Evolutionary conservation across 352 stramenopile genomes (phyloP).

Genomic region (Aphanomyces cochlioides): DNA sequence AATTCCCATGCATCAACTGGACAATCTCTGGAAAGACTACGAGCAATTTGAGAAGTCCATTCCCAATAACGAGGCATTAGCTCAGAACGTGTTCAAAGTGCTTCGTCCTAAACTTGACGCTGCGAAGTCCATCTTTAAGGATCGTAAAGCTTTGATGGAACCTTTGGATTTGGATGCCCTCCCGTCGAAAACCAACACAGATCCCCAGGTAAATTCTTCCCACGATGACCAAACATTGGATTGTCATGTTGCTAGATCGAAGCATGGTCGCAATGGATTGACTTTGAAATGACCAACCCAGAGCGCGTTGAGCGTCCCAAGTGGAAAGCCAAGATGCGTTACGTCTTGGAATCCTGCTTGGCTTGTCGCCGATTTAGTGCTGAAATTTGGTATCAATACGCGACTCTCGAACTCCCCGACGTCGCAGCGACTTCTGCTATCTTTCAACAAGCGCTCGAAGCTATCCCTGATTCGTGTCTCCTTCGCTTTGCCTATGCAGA

Average conservation of each 20-base stretch:
- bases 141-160: constrained; percentile 83
- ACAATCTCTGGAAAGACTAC: constrained; percentile 82
- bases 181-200: constrained; percentile 36
- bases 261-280: constrained; percentile 73
- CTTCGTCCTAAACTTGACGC: constrained; percentile 82
- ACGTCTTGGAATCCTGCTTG: constrained; percentile 78
- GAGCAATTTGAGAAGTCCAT: constrained; percentile 86
- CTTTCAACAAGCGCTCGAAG: constrained; percentile 71
- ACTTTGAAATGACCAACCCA: constrained; percentile 73
- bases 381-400: constrained; percentile 85
- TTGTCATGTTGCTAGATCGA: constrained; percentile 45
- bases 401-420: constrained; percentile 76
- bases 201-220: constrained; percentile 17
- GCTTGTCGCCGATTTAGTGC: constrained; percentile 71
- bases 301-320: constrained; percentile 76
- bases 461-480: constrained; percentile 74
- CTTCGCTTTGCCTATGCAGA: constrained; percentile 76
- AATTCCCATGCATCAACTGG: constrained; percentile 71
- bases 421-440: constrained; percentile 57
- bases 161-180: constrained; percentile 67
- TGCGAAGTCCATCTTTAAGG: constrained; percentile 64
- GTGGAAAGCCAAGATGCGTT: constrained; percentile 75
- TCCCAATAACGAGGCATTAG: constrained; percentile 82
- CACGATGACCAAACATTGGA: not conserved
- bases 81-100: constrained; percentile 86